Conservation (phyloP, 2,329 filamentous ascomycete species). For the Fusarium scirpi region DNA sequence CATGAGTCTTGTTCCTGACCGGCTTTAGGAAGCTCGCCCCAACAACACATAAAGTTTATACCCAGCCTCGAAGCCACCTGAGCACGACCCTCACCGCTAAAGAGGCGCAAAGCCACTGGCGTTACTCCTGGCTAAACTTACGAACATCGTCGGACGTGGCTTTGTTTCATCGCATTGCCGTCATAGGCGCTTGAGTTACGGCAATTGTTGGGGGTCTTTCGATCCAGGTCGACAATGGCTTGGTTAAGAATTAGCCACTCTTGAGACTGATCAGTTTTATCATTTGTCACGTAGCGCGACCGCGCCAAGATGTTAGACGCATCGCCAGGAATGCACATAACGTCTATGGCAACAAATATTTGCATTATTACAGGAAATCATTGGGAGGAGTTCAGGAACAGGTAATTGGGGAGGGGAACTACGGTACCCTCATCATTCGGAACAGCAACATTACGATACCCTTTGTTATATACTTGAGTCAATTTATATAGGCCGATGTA, state of each 20-base stretch:
- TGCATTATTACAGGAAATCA: constrained; percentile 1
- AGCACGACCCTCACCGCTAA: constrained; percentile 8
- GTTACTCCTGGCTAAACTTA: neutral
- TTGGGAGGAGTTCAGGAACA: constrained; percentile 27
- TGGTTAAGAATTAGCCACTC: neutral
- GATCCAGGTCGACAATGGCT: neutral
- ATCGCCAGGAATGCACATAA: neutral
- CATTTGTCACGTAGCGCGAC: neutral
- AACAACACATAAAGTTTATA: neutral
- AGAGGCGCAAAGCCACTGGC: neutral
- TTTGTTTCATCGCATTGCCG: neutral
- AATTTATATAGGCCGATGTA: neutral
- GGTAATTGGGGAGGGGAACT: neutral
- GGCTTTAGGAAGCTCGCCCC: neutral
- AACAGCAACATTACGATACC: constrained; percentile 27
- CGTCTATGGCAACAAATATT: neutral
- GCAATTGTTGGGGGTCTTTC: neutral
- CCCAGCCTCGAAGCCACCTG: constrained; percentile 2
- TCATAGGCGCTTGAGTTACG: constrained; percentile 12
- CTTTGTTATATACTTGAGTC: constrained; percentile 6
- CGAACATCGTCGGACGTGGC: neutral
- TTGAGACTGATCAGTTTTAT: neutral
- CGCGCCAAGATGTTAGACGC: neutral
- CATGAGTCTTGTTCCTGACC: neutral
- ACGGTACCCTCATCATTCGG: constrained; percentile 10